These are phyloP conservation scores for Aspergillaceae sp. DNA, from an alignment of 2,329 filamentous ascomycete species.

Conservation along the genomic window DNA sequence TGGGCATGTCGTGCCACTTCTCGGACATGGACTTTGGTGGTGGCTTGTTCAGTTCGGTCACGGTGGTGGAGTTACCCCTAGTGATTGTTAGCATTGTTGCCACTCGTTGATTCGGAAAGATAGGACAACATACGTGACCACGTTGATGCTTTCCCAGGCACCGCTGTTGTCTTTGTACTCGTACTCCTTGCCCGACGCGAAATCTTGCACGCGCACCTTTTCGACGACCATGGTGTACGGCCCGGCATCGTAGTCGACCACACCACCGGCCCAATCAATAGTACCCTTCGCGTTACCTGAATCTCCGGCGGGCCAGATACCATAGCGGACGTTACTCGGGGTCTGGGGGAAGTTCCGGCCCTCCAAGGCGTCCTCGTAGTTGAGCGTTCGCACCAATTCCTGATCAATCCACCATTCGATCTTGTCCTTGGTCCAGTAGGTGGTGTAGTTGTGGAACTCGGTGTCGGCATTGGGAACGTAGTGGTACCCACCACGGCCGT, in stretches of 20 bases:
- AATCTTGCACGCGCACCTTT: constrained; percentile 50
- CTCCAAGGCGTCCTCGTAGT: constrained; percentile 47
- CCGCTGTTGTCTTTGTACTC: constrained; percentile 55
- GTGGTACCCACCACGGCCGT: constrained; percentile 76
- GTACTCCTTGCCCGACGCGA: constrained; percentile 57
- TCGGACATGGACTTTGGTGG: constrained; percentile 27
- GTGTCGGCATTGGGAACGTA: constrained; percentile 50
- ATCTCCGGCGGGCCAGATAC: constrained; percentile 59
- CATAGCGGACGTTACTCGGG: constrained; percentile 62
- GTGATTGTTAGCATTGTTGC: constrained; percentile 13
- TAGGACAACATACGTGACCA: constrained; percentile 32
- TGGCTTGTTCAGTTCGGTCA: constrained; percentile 26
- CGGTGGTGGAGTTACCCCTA: constrained; percentile 57
- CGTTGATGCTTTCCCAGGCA: constrained; percentile 56
- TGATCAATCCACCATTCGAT: constrained; percentile 61
- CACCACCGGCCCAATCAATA: constrained; percentile 61
- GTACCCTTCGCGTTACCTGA: constrained; percentile 34
- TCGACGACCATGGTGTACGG: constrained; percentile 70
- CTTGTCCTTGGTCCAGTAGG: constrained; percentile 59
- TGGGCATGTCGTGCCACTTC: constrained; percentile 38
- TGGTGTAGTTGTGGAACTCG: constrained; percentile 41
- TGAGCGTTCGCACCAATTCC: constrained; percentile 52
- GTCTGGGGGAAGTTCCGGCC: constrained; percentile 61
- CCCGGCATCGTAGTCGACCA: constrained; percentile 55
- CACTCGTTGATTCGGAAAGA: background rate